Conservation (phyloP, 164 flowering plant genomes). For the Annona cherimola region DNA sequence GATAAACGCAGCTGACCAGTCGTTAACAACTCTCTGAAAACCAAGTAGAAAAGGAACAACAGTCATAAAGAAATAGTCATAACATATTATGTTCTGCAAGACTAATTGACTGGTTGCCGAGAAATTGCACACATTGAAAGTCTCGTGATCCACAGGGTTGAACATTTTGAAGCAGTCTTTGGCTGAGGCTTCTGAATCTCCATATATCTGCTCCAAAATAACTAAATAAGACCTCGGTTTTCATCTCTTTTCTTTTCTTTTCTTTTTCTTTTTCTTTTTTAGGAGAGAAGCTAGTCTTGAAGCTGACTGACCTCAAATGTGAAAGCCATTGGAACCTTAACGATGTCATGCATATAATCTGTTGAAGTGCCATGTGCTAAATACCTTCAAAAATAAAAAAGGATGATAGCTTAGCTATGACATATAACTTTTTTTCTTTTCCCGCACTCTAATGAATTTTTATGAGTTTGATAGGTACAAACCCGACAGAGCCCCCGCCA, state of each 20-base stretch:
- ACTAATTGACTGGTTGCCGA: background rate
- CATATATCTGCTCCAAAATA: conserved; percentile 64
- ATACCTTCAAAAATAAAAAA: conserved; percentile 42
- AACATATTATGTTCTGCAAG: background rate
- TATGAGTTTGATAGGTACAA: conserved; percentile 19
- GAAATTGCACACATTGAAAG: conserved; percentile 51
- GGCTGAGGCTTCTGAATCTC: conserved; percentile 61
- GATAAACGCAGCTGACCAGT: conserved; percentile 83
- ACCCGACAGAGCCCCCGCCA: conserved; percentile 99
- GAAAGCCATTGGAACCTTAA: conserved; percentile 89
- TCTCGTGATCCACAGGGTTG: conserved; percentile 67
- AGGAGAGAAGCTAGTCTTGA: background rate
- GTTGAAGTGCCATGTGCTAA: conserved; percentile 98
- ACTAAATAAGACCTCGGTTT: background rate
- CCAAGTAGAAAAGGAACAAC: conserved; percentile 2
- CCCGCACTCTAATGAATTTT: background rate
- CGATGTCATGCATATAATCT: conserved; percentile 87
- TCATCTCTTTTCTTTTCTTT: background rate
- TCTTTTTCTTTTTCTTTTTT: background rate
- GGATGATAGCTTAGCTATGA: background rate
- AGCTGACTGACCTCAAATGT: conserved; percentile 82
- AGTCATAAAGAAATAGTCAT: background rate
- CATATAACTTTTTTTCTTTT: background rate
- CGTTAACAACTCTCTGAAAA: conserved; percentile 76
- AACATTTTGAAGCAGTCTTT: conserved; percentile 95